phyloP scores from a whole-genome alignment of 352 stramenopile genomes.

The Phytophthora lateralis region DNA sequence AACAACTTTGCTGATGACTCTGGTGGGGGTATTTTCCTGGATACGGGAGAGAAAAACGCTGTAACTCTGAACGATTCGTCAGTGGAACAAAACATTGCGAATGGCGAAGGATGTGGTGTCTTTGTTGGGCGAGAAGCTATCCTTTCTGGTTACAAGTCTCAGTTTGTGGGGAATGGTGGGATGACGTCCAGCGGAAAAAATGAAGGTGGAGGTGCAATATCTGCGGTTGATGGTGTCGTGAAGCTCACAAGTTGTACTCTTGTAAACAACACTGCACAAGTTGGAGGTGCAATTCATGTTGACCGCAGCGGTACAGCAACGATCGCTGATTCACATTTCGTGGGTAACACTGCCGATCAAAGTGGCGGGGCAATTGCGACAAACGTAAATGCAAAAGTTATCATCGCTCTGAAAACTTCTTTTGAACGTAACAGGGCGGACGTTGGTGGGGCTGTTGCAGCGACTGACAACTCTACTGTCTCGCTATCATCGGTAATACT shows the following conservation, averaged over 20 bases:
- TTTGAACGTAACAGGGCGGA: constrained; percentile 52
- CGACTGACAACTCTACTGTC: constrained; percentile 13
- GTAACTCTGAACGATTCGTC: constrained; percentile 34
- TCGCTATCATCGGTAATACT: constrained; percentile 25
- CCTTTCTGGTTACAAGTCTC: constrained; percentile 23
- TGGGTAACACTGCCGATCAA: constrained; percentile 51
- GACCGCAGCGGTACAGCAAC: constrained; percentile 38
- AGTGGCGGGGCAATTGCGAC: constrained; percentile 47
- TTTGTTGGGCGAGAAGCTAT: constrained; percentile 56
- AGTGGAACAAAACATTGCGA: constrained; percentile 46
- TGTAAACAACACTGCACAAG: constrained; percentile 54
- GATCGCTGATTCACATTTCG: constrained; percentile 37
- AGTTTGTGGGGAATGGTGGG: constrained; percentile 49
- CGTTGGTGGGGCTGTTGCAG: constrained; percentile 36
- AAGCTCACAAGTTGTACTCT: constrained; percentile 40
- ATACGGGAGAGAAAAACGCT: constrained; percentile 50
- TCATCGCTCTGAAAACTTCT: constrained; percentile 13
- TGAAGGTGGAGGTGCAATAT: constrained; percentile 59
- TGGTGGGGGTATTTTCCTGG: constrained; percentile 58
- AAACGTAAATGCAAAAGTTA: constrained; percentile 22
- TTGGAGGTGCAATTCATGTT: constrained; percentile 48
- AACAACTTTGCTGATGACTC: constrained; percentile 66
- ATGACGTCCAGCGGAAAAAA: constrained; percentile 58
- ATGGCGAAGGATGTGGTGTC: constrained; percentile 54
- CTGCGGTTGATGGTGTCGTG: constrained; percentile 43